Conservation (phyloP, 345 rosid genomes). For the Erysimum cheiranthoides region DNA sequence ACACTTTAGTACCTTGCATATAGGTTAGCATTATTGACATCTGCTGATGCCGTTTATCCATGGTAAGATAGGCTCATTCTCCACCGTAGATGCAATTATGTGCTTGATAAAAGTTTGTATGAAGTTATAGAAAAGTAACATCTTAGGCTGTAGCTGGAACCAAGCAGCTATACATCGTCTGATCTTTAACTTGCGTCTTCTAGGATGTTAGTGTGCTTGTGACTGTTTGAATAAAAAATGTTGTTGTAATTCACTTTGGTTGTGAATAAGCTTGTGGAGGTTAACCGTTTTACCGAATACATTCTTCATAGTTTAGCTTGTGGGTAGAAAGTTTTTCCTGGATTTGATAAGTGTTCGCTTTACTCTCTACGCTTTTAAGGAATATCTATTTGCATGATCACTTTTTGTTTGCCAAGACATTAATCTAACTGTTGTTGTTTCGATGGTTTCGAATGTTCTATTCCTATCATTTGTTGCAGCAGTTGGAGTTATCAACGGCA, state of each 20-base stretch:
- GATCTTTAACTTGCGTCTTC: conserved; percentile 6
- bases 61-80: conserved; percentile 14
- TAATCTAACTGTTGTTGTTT: no score
- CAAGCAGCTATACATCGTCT: conserved; percentile 17
- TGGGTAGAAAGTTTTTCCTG: not conserved
- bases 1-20: conserved; percentile 21
- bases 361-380: not conserved
- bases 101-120: not conserved
- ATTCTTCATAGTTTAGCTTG: not conserved
- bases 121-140: conserved; percentile 7
- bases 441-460: conserved; percentile 7
- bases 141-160: not conserved
- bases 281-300: not conserved
- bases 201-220: conserved; percentile 22
- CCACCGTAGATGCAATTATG: not conserved
- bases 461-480: conserved; percentile 54
- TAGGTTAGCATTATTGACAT: conserved; percentile 19
- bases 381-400: conserved; percentile 7
- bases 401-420: not conserved
- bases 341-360: not conserved
- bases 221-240: not conserved
- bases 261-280: not conserved
- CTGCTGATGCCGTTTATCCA: not conserved
- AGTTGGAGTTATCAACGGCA: conserved; percentile 42
- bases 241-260: not conserved